phyloP scores from a whole-genome alignment of 768 basidiomycete genomes.

The Boletus bicolor region DNA sequence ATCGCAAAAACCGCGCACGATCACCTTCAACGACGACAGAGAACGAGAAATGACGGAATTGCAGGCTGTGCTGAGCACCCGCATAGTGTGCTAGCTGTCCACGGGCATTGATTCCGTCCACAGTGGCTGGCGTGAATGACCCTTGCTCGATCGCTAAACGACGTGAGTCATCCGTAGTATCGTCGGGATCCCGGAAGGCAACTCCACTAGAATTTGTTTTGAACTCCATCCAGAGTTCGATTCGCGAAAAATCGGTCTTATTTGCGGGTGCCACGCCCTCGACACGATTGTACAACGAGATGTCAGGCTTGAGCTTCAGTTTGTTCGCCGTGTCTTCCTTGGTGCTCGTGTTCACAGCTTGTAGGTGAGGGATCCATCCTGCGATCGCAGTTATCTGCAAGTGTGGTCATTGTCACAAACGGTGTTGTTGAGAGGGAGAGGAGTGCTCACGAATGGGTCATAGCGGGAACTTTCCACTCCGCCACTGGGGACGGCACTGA shows the following conservation, averaged over 20 bases:
- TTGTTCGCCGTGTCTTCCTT: background rate
- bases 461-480: background rate
- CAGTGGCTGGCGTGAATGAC: background rate
- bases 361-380: background rate
- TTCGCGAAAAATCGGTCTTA: background rate
- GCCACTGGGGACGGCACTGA: background rate
- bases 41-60: conserved; percentile 34
- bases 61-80: conserved; percentile 19
- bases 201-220: background rate
- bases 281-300: background rate
- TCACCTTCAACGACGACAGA: conserved; percentile 25
- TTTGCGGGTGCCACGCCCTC: background rate
- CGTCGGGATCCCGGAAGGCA: background rate
- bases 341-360: background rate
- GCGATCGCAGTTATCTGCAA: background rate
- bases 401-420: background rate
- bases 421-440: too few species aligned
- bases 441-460: background rate
- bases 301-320: background rate
- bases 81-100: conserved; percentile 29
- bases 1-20: conserved; percentile 32
- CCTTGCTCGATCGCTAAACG: background rate
- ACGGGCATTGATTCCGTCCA: background rate
- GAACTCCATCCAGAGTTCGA: conserved; percentile 12
- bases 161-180: background rate